phyloP scores from a whole-genome alignment of 352 stramenopile genomes.

The Pythium guiyangense region DNA sequence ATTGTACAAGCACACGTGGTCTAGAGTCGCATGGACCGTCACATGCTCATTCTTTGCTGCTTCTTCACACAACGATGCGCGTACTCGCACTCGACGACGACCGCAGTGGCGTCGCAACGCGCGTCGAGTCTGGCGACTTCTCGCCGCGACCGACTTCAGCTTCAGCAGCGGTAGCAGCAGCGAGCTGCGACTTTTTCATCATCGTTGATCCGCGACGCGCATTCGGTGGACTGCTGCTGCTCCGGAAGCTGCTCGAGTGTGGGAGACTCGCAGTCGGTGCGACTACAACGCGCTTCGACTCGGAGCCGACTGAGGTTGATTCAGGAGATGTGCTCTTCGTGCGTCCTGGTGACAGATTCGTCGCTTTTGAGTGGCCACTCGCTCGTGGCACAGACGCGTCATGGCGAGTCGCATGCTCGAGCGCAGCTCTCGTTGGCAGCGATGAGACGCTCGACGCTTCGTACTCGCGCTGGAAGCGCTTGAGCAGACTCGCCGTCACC shows the following conservation, averaged over 20 bases:
- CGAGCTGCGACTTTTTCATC: slow-evolving; percentile 6
- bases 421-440: background rate
- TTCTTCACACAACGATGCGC: background rate
- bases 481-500: slow-evolving; percentile 30
- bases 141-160: background rate
- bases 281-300: background rate
- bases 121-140: slow-evolving; percentile 14
- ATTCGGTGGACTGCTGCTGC: slow-evolving; percentile 6
- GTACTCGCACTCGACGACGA: background rate
- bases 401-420: background rate
- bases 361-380: background rate
- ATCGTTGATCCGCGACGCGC: slow-evolving; percentile 1
- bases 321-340: background rate
- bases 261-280: background rate
- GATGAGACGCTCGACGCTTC: slow-evolving; percentile 12
- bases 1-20: no score
- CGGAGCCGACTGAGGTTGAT: background rate
- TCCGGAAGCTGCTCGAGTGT: background rate
- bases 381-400: background rate
- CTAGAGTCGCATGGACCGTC: no score
- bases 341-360: background rate
- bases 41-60: no score
- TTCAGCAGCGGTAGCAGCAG: background rate
- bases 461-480: slow-evolving; percentile 24
- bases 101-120: slow-evolving; percentile 3